Evolutionary conservation across 1,284 basidiomycete genomes (phyloP).

Genomic region (Inonotus obliquus): DNA sequence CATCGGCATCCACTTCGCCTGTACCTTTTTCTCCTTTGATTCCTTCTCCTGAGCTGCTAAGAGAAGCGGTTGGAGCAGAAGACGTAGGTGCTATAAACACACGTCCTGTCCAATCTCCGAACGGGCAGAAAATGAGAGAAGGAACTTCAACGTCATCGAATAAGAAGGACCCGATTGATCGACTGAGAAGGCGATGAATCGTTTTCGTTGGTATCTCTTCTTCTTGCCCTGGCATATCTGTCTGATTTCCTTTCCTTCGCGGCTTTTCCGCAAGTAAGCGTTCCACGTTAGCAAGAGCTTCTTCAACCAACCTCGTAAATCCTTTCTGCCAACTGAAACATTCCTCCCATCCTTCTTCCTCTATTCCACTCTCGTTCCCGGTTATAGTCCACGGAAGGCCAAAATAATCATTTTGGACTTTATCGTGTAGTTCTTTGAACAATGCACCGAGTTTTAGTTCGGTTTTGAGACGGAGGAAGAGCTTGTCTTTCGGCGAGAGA

Average conservation of each 20-base stretch:
- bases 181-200: slow-evolving; percentile 48
- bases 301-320: slow-evolving; percentile 55
- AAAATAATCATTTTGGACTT: slow-evolving; percentile 64
- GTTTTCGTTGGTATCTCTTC: slow-evolving; percentile 35
- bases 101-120: slow-evolving; percentile 41
- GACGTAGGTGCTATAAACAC: slow-evolving; percentile 30
- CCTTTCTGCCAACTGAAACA: slow-evolving; percentile 69
- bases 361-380: slow-evolving; percentile 15
- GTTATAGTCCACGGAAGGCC: slow-evolving; percentile 38
- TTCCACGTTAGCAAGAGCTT: slow-evolving; percentile 37
- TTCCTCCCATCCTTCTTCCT: slow-evolving; percentile 30
- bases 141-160: slow-evolving; percentile 74
- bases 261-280: slow-evolving; percentile 11
- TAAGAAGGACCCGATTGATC: slow-evolving; percentile 66
- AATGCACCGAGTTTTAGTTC: slow-evolving; percentile 54
- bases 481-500: background rate
- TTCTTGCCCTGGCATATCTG: too few species aligned
- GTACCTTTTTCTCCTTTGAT: background rate
- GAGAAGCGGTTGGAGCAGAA: background rate
- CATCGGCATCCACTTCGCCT: background rate
- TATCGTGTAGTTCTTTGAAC: slow-evolving; percentile 53
- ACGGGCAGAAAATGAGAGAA: slow-evolving; percentile 56
- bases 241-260: too few species aligned
- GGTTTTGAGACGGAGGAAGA: background rate
- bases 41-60: background rate